These are phyloP conservation scores for Botrytis fragariae DNA, from an alignment of 2,329 filamentous ascomycete genomes.

Conservation along the genomic window DNA sequence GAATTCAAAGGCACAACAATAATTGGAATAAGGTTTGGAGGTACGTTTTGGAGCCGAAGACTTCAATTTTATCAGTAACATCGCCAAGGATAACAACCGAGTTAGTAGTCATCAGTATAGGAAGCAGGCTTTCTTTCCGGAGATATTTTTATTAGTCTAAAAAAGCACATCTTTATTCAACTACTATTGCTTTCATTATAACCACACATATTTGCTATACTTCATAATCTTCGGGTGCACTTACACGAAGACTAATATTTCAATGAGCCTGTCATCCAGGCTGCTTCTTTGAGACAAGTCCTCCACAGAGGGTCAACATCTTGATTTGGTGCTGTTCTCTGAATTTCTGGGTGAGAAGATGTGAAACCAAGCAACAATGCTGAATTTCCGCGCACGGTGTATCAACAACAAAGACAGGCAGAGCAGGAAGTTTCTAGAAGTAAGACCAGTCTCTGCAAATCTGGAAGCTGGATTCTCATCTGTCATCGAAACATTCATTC, in stretches of 20 bases:
- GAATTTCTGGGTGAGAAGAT: not conserved
- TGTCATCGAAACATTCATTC: not conserved
- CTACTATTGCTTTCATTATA: not conserved
- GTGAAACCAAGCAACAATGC: not conserved
- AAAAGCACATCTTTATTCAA: not conserved
- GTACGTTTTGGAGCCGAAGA: not conserved
- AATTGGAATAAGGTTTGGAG: not conserved
- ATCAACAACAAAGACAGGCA: not conserved
- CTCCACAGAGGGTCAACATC: not conserved
- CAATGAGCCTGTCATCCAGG: not conserved
- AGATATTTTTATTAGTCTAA: not conserved
- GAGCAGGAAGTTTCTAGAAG: not conserved
- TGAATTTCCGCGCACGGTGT: too few relatives aligned
- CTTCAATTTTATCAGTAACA: not conserved
- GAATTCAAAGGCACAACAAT: not conserved
- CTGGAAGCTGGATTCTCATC: not conserved
- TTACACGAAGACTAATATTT: not conserved
- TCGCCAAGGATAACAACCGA: not conserved
- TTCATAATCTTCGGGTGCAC: not conserved
- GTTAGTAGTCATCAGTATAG: not conserved
- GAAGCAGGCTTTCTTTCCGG: not conserved
- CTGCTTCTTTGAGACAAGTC: not conserved
- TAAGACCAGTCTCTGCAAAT: not conserved
- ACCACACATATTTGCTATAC: fast-evolving
- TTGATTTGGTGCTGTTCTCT: not conserved